Evolutionary conservation across 306 rosid genomes (phyloP).

Genomic region (Vigna hirtella): DNA sequence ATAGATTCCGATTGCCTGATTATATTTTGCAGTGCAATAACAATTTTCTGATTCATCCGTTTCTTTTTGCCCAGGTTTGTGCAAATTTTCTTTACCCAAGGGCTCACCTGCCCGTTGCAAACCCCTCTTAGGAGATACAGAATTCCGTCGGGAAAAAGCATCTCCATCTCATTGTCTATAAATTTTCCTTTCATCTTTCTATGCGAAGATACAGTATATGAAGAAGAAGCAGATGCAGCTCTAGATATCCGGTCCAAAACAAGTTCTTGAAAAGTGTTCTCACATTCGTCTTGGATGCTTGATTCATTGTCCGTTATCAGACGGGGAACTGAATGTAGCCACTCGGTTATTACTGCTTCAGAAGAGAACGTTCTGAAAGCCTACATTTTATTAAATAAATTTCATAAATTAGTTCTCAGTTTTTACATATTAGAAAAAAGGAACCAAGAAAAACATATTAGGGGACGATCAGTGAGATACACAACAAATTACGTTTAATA

Average conservation of each 20-base stretch:
- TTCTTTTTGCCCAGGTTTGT: constrained; percentile 85
- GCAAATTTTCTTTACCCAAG: constrained; percentile 95
- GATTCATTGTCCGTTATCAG: constrained; percentile 81
- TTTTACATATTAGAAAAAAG: background rate
- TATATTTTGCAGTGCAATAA: constrained; percentile 74
- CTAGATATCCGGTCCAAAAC: constrained; percentile 76
- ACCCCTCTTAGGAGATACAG: constrained; percentile 70
- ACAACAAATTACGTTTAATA: background rate
- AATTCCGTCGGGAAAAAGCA: constrained; percentile 59
- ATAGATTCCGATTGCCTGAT: constrained; percentile 77
- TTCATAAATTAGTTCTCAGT: constrained; percentile 30
- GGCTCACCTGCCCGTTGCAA: constrained; percentile 79
- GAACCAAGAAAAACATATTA: background rate
- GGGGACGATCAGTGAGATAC: background rate
- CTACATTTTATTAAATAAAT: constrained; percentile 49
- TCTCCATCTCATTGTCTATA: constrained; percentile 57
- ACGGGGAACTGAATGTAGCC: constrained; percentile 94
- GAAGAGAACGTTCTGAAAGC: constrained; percentile 79
- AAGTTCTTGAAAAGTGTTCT: constrained; percentile 80
- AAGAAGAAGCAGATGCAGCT: constrained; percentile 52
- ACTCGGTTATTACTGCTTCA: constrained; percentile 72
- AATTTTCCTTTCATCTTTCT: constrained; percentile 44
- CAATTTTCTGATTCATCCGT: constrained; percentile 60
- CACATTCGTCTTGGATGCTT: constrained; percentile 97
- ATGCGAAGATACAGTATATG: constrained; percentile 30